A percentile compares a stretch with the other conserved stretches of the same genome.
Conservation (phyloP, 2,329 filamentous ascomycete species). For the Phoma sp. region DNA sequence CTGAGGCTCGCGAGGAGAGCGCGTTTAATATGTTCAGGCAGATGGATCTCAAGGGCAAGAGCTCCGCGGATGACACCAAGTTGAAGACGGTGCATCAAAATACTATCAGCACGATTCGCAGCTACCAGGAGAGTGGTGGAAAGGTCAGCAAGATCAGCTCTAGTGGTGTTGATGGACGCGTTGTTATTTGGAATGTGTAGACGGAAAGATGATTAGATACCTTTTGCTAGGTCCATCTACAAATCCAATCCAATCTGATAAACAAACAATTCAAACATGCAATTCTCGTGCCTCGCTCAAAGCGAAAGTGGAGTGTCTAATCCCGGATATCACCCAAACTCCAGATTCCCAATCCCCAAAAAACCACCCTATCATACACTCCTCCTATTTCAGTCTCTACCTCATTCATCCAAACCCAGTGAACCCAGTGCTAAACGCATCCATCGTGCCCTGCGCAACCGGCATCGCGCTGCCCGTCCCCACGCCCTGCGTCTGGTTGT, state of each 20-base stretch:
- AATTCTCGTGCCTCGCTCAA: neutral
- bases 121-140: constrained; percentile 72
- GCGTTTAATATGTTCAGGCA: constrained; percentile 98
- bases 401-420: constrained; percentile 7
- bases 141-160: constrained; percentile 81
- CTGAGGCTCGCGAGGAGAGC: constrained; percentile 80
- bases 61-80: constrained; percentile 84
- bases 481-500: constrained; percentile 25
- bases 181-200: constrained; percentile 58
- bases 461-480: neutral
- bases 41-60: constrained; percentile 97
- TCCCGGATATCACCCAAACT: neutral
- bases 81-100: constrained; percentile 97
- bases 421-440: constrained; percentile 9
- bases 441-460: neutral
- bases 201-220: neutral
- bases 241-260: too few species aligned
- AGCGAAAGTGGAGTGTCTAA: constrained; percentile 8
- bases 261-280: neutral
- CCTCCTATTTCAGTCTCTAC: neutral
- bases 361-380: neutral
- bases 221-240: too few species aligned
- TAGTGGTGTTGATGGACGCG: constrained; percentile 57
- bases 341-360: neutral
- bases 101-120: constrained; percentile 84